Percentiles rank a stretch among this genome's conserved stretches.
Evolutionary conservation across 225 moss, liverwort and hornwort species (phyloP).

Genomic region (Takakia lepidozioides): DNA sequence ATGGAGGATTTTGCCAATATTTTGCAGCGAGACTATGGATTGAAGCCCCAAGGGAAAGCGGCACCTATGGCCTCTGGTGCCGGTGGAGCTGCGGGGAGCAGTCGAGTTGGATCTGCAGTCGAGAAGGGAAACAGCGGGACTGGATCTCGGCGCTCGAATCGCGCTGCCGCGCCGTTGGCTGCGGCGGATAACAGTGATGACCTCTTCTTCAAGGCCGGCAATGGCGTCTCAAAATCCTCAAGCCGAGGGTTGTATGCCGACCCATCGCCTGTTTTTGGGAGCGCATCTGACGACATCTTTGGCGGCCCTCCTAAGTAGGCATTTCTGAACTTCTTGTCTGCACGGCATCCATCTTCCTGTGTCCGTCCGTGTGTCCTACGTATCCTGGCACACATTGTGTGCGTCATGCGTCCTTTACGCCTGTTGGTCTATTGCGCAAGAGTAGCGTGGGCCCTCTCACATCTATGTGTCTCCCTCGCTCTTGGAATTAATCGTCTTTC

Average conservation of each 20-base stretch:
- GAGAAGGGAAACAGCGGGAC: slow-evolving; percentile 44
- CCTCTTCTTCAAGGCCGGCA: slow-evolving; percentile 30
- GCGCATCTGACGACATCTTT: slow-evolving; percentile 49
- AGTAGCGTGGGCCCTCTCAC: too few relatives aligned
- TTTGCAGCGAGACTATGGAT: slow-evolving; percentile 91
- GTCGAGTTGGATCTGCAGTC: slow-evolving; percentile 41
- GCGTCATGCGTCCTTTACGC: too few relatives aligned
- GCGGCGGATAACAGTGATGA: slow-evolving; percentile 27
- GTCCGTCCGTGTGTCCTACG: not conserved
- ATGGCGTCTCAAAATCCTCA: slow-evolving; percentile 35
- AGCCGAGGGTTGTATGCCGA: slow-evolving; percentile 35
- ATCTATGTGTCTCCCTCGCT: too few relatives aligned
- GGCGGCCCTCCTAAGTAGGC: slow-evolving; percentile 49
- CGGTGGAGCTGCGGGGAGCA: slow-evolving; percentile 19
- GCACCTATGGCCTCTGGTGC: slow-evolving; percentile 71
- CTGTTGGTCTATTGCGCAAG: not conserved
- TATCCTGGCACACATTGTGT: not conserved
- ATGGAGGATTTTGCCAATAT: slow-evolving; percentile 98
- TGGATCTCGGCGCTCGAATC: slow-evolving; percentile 15
- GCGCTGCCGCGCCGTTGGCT: slow-evolving; percentile 2
- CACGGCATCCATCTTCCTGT: not conserved
- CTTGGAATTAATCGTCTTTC: too few relatives aligned
- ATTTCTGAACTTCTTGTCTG: slow-evolving; percentile 6
- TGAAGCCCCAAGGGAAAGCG: slow-evolving; percentile 90
- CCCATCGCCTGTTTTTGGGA: slow-evolving; percentile 14